These are phyloP conservation scores for Fennellomyces sp. DNA, from an alignment of 371 early-diverging fungal genomes.

Conservation along the genomic window DNA sequence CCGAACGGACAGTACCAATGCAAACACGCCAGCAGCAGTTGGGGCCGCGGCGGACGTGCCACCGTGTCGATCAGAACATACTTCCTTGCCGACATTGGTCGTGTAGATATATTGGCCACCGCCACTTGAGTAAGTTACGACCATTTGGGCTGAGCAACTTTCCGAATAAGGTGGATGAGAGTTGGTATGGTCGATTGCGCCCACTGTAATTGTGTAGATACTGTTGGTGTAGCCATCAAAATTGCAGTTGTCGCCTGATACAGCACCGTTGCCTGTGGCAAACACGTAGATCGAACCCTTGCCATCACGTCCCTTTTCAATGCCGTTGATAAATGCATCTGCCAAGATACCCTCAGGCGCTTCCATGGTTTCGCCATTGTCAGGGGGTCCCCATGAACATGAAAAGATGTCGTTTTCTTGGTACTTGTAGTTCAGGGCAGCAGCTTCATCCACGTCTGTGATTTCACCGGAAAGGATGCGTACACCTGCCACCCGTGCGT, in stretches of 20 bases:
- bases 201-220: constrained; percentile 93
- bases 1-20: constrained; percentile 82
- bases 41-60: constrained; percentile 99
- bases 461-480: constrained; percentile 90
- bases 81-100: constrained; percentile 73
- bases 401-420: constrained; percentile 92
- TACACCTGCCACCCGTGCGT: constrained; percentile 87
- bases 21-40: constrained; percentile 90
- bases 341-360: constrained; percentile 81
- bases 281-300: constrained; percentile 92
- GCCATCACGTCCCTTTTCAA: constrained; percentile 83
- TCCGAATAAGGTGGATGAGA: constrained; percentile 89
- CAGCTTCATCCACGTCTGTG: constrained; percentile 90
- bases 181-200: constrained; percentile 80
- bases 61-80: constrained; percentile 82
- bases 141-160: constrained; percentile 87
- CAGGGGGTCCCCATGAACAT: constrained; percentile 96
- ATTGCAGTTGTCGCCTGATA: constrained; percentile 88
- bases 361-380: constrained; percentile 89
- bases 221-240: constrained; percentile 97
- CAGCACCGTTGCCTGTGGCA: constrained; percentile 95
- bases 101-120: constrained; percentile 80
- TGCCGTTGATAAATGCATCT: constrained; percentile 84
- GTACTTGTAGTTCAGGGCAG: constrained; percentile 84
- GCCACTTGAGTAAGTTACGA: constrained; percentile 89